phyloP scores from a whole-genome alignment of 1,139 yeast species.

The Candida sp. region DNA sequence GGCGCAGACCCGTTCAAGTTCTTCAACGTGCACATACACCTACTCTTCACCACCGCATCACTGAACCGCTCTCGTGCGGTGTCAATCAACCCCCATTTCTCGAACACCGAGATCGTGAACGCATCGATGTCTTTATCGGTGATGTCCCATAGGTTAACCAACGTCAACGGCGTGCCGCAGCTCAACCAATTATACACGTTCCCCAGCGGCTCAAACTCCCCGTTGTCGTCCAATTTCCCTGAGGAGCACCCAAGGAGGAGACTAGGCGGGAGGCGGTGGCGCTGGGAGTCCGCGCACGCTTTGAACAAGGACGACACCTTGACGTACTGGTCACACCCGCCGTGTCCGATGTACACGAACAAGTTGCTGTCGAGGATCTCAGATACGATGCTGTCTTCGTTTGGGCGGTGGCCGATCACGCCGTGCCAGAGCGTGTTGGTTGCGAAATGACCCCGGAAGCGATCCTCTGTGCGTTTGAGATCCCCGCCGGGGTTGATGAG shows the following conservation, averaged over 20 bases:
- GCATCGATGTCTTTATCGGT: conserved; percentile 94
- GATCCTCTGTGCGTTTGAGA: conserved; percentile 65
- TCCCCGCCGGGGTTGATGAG: conserved; percentile 87
- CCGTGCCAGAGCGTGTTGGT: conserved; percentile 56
- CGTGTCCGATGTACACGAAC: conserved; percentile 92
- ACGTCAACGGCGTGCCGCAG: conserved; percentile 82
- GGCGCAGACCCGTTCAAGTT: conserved; percentile 40
- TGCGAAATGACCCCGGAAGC: conserved; percentile 54
- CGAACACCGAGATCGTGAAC: conserved; percentile 65
- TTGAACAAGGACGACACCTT: conserved; percentile 36
- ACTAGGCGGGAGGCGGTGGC: conserved; percentile 53
- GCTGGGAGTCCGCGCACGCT: conserved; percentile 13
- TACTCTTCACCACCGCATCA: conserved; percentile 40
- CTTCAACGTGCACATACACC: conserved; percentile 58
- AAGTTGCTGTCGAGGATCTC: conserved; percentile 48
- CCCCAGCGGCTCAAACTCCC: conserved; percentile 75
- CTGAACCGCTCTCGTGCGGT: conserved; percentile 11
- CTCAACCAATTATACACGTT: conserved; percentile 74
- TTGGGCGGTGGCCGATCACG: conserved; percentile 57
- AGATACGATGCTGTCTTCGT: conserved; percentile 44
- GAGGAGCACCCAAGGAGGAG: conserved; percentile 94
- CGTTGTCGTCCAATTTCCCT: conserved; percentile 64
- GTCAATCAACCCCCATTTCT: conserved; percentile 60
- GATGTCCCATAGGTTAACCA: conserved; percentile 96
- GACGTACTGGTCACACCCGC: conserved; percentile 90